Evolutionary conservation across 768 basidiomycete genomes (phyloP).

Genomic region (Solioccasus polychromus): DNA sequence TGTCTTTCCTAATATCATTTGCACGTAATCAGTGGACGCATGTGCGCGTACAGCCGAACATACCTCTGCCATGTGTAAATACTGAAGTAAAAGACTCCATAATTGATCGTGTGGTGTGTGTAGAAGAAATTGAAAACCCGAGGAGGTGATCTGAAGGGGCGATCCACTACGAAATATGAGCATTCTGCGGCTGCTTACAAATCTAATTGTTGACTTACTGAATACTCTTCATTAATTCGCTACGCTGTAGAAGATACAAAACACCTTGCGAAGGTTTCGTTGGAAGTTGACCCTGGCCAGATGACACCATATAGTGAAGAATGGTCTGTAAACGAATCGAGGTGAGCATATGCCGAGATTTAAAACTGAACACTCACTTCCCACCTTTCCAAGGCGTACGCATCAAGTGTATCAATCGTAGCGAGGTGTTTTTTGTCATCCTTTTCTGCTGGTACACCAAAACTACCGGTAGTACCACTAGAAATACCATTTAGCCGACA

Average conservation of each 20-base stretch:
- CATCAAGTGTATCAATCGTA: conserved; percentile 64
- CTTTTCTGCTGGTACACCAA: conserved; percentile 71
- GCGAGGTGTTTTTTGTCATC: conserved; percentile 58
- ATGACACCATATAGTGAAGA: conserved; percentile 97
- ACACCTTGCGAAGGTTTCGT: conserved; percentile 81
- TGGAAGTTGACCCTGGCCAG: conserved; percentile 72
- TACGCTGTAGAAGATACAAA: conserved; percentile 75
- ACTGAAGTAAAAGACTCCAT: conserved; percentile 92
- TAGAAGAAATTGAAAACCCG: conserved; percentile 94
- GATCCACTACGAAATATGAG: conserved; percentile 40
- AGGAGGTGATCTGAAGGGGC: conserved; percentile 80
- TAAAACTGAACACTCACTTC: conserved; percentile 52
- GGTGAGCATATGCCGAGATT: background rate
- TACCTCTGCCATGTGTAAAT: conserved; percentile 84
- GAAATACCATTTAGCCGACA: conserved; percentile 4
- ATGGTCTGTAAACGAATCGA: conserved; percentile 61
- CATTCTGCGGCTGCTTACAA: background rate
- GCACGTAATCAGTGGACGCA: conserved; percentile 15
- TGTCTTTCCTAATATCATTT: conserved; percentile 58
- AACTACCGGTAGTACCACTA: conserved; percentile 77
- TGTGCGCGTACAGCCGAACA: conserved; percentile 10
- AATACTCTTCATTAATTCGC: conserved; percentile 78
- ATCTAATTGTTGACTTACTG: conserved; percentile 45
- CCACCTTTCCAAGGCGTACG: conserved; percentile 85
- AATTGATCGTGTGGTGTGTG: conserved; percentile 92